Conservation (phyloP, 2,329 filamentous ascomycete species). For the Paecilomyces variotii region DNA sequence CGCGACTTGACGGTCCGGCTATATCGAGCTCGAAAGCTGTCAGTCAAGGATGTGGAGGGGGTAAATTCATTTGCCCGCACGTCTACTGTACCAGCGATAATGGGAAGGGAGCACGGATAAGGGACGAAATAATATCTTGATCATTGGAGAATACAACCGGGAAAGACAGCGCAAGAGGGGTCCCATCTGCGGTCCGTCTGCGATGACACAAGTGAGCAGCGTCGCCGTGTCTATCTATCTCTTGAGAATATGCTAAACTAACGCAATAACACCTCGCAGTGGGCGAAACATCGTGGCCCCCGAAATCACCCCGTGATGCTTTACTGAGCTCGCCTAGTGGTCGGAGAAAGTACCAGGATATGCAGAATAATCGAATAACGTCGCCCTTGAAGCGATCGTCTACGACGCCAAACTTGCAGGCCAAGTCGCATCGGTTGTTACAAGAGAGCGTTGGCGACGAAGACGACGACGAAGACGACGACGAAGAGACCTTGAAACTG, state of each 20-base stretch:
- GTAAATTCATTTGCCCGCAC: background rate
- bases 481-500: slow-evolving; percentile 82
- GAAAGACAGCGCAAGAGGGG: background rate
- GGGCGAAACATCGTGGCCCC: slow-evolving; percentile 50
- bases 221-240: background rate
- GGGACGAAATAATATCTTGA: background rate
- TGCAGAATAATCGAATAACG: slow-evolving; percentile 57
- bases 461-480: slow-evolving; percentile 63
- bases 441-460: slow-evolving; percentile 30
- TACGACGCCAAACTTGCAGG: slow-evolving; percentile 33
- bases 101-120: background rate
- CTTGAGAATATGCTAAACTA: background rate
- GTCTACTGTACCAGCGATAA: background rate
- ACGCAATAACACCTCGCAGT: slow-evolving; percentile 15
- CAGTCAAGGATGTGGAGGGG: background rate
- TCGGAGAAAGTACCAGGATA: slow-evolving; percentile 63
- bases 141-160: background rate
- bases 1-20: background rate
- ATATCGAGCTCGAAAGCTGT: background rate
- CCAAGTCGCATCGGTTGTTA: slow-evolving; percentile 24
- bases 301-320: slow-evolving; percentile 54
- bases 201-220: background rate
- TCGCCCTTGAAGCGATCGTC: slow-evolving; percentile 52
- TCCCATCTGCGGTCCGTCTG: background rate
- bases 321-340: slow-evolving; percentile 67